A percentile compares a stretch with the other conserved stretches of the same genome.
These are phyloP conservation scores for Paraphaeosphaeria minitans DNA, from an alignment of 2,329 filamentous ascomycete species.

Conservation along the genomic window DNA sequence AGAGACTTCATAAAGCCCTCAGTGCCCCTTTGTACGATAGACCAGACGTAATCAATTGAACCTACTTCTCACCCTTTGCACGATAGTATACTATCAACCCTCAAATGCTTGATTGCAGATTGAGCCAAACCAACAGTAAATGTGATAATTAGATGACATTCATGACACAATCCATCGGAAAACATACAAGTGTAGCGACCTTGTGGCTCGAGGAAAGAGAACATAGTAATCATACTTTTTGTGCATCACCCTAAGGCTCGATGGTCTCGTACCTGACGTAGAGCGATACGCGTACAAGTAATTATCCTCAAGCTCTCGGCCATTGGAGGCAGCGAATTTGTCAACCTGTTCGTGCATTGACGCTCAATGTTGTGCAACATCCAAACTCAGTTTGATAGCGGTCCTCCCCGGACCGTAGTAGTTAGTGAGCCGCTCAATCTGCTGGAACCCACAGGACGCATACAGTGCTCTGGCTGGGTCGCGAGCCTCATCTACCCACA, in stretches of 20 bases:
- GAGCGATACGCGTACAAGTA: no score
- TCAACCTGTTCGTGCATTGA: neutral
- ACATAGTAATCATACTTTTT: no score
- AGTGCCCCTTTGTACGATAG: no score
- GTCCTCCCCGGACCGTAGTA: neutral
- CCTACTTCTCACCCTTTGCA: no score
- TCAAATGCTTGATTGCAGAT: no score
- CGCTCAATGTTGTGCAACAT: neutral
- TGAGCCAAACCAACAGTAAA: no score
- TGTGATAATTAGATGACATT: neutral
- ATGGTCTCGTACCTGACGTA: neutral
- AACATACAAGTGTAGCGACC: no score
- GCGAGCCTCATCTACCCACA: neutral
- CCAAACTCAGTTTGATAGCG: neutral
- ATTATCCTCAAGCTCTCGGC: neutral
- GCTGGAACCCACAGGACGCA: neutral
- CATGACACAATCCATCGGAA: no score
- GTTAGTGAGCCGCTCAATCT: neutral
- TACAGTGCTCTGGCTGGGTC: neutral
- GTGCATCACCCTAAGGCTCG: neutral
- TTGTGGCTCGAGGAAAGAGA: no score
- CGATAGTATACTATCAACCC: no score
- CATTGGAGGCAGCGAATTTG: neutral
- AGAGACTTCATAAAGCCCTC: no score
- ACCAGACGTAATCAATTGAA: no score